Conservation (phyloP, 176 grass and related monocot species). For the barley (Hordeum vulgare) region MorexV3_pseudomolecules_assembly NC_058523.1:547579279-547579778, state of each 20-base stretch:
- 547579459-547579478: neutral
- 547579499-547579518: neutral
- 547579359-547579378: neutral
- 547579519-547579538: neutral
- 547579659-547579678: constrained; percentile 80
- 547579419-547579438: neutral
- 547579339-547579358: neutral
- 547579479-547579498: neutral
- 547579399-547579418: neutral
- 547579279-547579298: neutral
- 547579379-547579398: neutral
- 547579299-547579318: neutral
- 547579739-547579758: constrained; percentile 90
- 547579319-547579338: neutral
- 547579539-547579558: neutral
- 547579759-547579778: constrained; percentile 50
- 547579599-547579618: constrained; percentile 95
- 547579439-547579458: neutral
- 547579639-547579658: constrained; percentile 97
- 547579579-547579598: constrained; percentile 10
- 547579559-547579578: neutral
- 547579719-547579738: constrained; percentile 86
- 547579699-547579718: constrained; percentile 78
- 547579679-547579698: constrained; percentile 95
- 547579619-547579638: constrained; percentile 92